phyloP scores from a whole-genome alignment of 192 early-diverging fungal species.

The Allomyces arbusculus region DNA sequence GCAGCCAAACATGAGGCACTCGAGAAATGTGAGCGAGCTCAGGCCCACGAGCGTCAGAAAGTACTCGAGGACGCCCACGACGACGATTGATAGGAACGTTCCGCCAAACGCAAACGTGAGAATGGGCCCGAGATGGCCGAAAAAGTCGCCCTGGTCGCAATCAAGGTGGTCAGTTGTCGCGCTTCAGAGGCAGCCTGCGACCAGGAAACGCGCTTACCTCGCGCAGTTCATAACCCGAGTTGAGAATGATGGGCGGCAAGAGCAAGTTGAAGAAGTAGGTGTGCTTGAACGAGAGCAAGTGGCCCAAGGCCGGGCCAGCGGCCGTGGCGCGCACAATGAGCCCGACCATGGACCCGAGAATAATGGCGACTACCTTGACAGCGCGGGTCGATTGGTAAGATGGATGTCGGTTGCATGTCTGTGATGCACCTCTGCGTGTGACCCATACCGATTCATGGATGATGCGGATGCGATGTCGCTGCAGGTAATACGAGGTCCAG shows the following conservation, averaged over 20 bases:
- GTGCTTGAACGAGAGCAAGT: conserved; percentile 78
- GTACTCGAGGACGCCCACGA: conserved; percentile 61
- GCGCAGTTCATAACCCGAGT: conserved; percentile 90
- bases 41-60: conserved; percentile 47
- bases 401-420: not conserved
- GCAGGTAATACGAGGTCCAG: conserved; percentile 72
- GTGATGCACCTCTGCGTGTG: no score
- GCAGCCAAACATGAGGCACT: conserved; percentile 84
- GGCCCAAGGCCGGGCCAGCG: conserved; percentile 29
- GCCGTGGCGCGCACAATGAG: conserved; percentile 35
- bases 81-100: conserved; percentile 73
- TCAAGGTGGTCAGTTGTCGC: no score
- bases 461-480: conserved; percentile 62
- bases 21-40: conserved; percentile 55
- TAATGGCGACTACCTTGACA: conserved; percentile 10
- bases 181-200: no score
- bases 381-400: not conserved
- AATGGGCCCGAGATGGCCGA: conserved; percentile 73
- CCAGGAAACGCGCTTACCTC: conserved; percentile 24
- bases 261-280: conserved; percentile 89
- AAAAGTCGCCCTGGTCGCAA: conserved; percentile 49
- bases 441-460: conserved; percentile 92
- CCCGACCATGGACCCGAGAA: conserved; percentile 33
- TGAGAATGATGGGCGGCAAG: conserved; percentile 90
- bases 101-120: conserved; percentile 84